Evolutionary conservation across 1,284 basidiomycete genomes (phyloP).

Genomic region (Cryptococcus sp.): DNA sequence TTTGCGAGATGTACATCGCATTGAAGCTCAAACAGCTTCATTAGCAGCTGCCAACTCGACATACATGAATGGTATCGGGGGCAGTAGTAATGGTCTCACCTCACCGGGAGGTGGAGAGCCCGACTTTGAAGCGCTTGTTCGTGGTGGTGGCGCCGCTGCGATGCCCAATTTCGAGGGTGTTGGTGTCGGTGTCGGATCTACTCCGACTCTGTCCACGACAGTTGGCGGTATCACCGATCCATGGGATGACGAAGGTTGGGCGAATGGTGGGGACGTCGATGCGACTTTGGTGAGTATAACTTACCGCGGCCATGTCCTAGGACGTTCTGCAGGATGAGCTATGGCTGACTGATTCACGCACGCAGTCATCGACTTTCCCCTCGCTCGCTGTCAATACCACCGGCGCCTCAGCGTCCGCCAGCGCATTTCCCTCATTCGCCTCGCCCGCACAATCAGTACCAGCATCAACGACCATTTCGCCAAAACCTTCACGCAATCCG

Average conservation of each 20-base stretch:
- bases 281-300: slow-evolving; percentile 27
- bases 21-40: slow-evolving; percentile 48
- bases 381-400: slow-evolving; percentile 15
- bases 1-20: slow-evolving; percentile 50
- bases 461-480: slow-evolving; percentile 9
- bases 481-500: neutral
- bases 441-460: too few relatives aligned
- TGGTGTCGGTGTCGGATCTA: slow-evolving; percentile 1
- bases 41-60: slow-evolving; percentile 23
- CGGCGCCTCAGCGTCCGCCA: slow-evolving; percentile 16
- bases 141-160: slow-evolving; percentile 20
- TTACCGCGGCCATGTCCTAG: neutral
- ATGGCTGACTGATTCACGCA: neutral
- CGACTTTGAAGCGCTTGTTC: slow-evolving; percentile 54
- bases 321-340: neutral
- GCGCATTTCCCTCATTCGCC: neutral
- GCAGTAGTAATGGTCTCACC: neutral
- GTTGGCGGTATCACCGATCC: slow-evolving; percentile 29
- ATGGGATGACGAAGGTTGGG: slow-evolving; percentile 49
- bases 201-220: slow-evolving; percentile 7
- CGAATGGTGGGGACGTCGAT: slow-evolving; percentile 25
- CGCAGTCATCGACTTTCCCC: slow-evolving; percentile 24
- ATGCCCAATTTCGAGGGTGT: neutral
- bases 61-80: slow-evolving; percentile 27
- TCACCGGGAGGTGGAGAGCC: slow-evolving; percentile 38